Evolutionary conservation across 2,329 filamentous ascomycete genomes (phyloP).

Genomic region (Xylariaceae sp.): DNA sequence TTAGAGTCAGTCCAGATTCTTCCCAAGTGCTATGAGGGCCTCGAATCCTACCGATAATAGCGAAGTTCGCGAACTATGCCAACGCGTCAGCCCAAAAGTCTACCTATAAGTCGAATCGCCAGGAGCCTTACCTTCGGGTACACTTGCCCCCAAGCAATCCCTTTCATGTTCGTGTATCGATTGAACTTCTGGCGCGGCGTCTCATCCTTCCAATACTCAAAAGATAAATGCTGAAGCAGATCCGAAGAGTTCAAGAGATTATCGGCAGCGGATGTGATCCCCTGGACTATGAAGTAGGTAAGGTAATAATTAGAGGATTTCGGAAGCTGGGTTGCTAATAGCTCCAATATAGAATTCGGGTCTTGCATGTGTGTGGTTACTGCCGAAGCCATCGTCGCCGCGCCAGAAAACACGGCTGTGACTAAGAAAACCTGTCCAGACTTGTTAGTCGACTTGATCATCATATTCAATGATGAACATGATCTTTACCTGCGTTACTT

Average conservation of each 20-base stretch:
- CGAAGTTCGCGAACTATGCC: slow-evolving; percentile 33
- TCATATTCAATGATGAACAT: not conserved
- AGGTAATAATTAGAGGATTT: slow-evolving; percentile 73
- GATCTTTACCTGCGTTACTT: slow-evolving; percentile 52
- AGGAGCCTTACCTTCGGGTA: slow-evolving; percentile 47
- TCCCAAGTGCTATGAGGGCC: too few species aligned
- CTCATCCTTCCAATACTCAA: slow-evolving; percentile 62
- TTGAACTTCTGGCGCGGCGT: slow-evolving; percentile 69
- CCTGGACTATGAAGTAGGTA: slow-evolving; percentile 72
- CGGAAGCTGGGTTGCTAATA: slow-evolving; percentile 62
- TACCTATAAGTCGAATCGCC: not conserved
- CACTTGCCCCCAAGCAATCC: slow-evolving; percentile 65
- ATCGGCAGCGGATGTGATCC: slow-evolving; percentile 62
- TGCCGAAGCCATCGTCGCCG: slow-evolving; percentile 29
- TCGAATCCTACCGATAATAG: slow-evolving; percentile 30
- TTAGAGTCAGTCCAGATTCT: not conserved
- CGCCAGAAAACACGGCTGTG: slow-evolving; percentile 68
- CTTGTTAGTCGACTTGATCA: slow-evolving; percentile 2
- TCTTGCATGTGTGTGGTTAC: slow-evolving; percentile 27
- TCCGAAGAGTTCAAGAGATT: slow-evolving; percentile 59
- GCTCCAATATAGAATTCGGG: slow-evolving; percentile 36
- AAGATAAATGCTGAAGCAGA: slow-evolving; percentile 59
- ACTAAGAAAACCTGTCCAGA: slow-evolving; percentile 75
- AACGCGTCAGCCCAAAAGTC: slow-evolving; percentile 8
- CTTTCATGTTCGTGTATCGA: slow-evolving; percentile 57